A percentile compares a stretch with the other conserved stretches of the same genome.
Conservation (phyloP, 2,329 filamentous ascomycete genomes). For the Rugonectria rugulosa region DNA sequence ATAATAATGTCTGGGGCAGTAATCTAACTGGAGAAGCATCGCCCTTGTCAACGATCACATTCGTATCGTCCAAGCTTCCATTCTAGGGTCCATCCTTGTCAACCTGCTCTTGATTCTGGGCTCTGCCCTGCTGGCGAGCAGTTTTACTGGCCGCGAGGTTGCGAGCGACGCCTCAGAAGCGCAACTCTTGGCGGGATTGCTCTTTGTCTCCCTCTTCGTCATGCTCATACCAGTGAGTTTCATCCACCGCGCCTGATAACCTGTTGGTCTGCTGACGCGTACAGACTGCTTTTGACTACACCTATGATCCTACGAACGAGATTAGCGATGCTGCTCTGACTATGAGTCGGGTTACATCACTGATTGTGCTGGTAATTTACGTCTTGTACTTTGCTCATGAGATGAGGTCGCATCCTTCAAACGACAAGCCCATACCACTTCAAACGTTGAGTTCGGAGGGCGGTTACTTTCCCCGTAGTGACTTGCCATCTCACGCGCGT, state of each 20-base stretch:
- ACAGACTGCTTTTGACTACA: constrained; percentile 52
- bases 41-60: constrained; percentile 67
- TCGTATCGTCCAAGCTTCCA: constrained; percentile 76
- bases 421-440: constrained; percentile 76
- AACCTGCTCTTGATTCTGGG: constrained; percentile 79
- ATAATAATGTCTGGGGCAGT: neutral
- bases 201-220: constrained; percentile 49
- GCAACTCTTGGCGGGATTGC: constrained; percentile 45
- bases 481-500: constrained; percentile 18
- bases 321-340: constrained; percentile 70
- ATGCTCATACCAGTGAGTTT: constrained; percentile 47
- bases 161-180: constrained; percentile 45
- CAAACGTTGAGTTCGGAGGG: constrained; percentile 69
- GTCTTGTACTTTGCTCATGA: constrained; percentile 78
- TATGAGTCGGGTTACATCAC: constrained; percentile 79
- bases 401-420: constrained; percentile 67
- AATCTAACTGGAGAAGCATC: constrained; percentile 52
- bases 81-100: constrained; percentile 79
- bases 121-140: constrained; percentile 76
- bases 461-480: neutral
- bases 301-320: constrained; percentile 63
- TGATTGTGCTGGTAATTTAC: constrained; percentile 78
- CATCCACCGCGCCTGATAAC: fast-evolving
- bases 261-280: neutral
- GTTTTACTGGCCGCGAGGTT: constrained; percentile 73